phyloP scores from a whole-genome alignment of 176 grass and related monocot genomes.

The Oryza punctata region DNA sequence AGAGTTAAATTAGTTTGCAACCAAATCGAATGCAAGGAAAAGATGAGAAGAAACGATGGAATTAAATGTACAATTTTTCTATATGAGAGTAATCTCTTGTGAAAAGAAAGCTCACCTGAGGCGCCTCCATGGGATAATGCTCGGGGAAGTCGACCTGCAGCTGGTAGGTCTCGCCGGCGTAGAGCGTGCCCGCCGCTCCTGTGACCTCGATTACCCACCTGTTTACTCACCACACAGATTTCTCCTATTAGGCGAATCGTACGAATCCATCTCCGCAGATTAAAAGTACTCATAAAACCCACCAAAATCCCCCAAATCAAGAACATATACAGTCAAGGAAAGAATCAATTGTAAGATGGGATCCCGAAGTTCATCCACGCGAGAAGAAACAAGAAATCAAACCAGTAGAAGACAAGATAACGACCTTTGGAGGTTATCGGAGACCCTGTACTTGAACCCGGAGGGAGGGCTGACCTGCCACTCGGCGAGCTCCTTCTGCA shows the following conservation, averaged over 20 bases:
- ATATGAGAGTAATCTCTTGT: neutral
- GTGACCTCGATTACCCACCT: constrained; percentile 92
- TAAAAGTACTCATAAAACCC: neutral
- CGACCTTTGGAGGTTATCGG: constrained; percentile 88
- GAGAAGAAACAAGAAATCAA: neutral
- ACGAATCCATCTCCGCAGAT: neutral
- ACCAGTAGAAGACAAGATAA: neutral
- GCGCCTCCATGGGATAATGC: constrained; percentile 99
- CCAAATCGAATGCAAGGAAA: constrained; percentile 1
- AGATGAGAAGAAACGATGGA: neutral
- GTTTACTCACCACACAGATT: constrained; percentile 13
- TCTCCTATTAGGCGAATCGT: neutral
- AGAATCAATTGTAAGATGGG: neutral
- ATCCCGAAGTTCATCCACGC: neutral
- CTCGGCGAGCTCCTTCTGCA: constrained; percentile 91
- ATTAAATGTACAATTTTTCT: neutral
- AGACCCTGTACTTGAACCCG: constrained; percentile 83
- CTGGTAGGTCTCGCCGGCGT: constrained; percentile 80
- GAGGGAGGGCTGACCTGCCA: constrained; percentile 77
- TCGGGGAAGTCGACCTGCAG: constrained; percentile 92
- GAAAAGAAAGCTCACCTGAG: constrained; percentile 56
- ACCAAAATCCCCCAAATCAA: constrained; percentile 11
- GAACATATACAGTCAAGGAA: neutral
- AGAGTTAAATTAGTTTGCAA: constrained; percentile 4
- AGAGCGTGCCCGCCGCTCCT: constrained; percentile 79